phyloP scores from a whole-genome alignment of 2,329 filamentous ascomycete genomes.

The Aspergillus sojae region DNA sequence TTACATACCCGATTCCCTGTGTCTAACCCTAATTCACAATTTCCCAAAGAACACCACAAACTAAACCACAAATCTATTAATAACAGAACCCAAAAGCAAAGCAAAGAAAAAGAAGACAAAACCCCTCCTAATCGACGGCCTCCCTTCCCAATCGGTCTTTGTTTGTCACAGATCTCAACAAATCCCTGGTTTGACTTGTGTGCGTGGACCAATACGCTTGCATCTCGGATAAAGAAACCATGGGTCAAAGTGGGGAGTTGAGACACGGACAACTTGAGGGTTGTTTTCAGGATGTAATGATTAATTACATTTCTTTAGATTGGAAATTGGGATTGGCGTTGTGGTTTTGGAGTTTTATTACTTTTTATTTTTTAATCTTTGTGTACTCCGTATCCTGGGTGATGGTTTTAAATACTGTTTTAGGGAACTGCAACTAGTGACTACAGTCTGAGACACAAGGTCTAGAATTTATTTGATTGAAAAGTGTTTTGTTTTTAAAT shows the following conservation, averaged over 20 bases:
- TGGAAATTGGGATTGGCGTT: neutral
- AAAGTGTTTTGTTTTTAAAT: neutral
- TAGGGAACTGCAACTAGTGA: no score
- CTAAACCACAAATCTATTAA: neutral
- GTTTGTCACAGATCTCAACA: neutral
- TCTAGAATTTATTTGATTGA: neutral
- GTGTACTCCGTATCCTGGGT: no score
- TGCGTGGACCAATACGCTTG: neutral
- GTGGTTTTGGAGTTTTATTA: neutral
- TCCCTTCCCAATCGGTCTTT: neutral
- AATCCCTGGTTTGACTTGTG: neutral
- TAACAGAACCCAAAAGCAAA: neutral
- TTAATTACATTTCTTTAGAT: neutral
- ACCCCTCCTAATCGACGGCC: neutral
- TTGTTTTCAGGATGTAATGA: neutral
- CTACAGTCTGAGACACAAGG: no score
- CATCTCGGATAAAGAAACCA: neutral
- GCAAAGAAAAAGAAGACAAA: neutral
- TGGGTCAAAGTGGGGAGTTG: neutral
- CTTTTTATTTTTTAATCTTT: neutral
- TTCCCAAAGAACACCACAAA: neutral
- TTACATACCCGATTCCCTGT: neutral
- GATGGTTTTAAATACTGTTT: no score
- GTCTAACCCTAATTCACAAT: no score
- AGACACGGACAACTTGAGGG: neutral